Percentiles rank a stretch among this genome's conserved stretches.
These are phyloP conservation scores for Lactarius pseudohatsudake DNA, from an alignment of 768 basidiomycete species.

Conservation along the genomic window DNA sequence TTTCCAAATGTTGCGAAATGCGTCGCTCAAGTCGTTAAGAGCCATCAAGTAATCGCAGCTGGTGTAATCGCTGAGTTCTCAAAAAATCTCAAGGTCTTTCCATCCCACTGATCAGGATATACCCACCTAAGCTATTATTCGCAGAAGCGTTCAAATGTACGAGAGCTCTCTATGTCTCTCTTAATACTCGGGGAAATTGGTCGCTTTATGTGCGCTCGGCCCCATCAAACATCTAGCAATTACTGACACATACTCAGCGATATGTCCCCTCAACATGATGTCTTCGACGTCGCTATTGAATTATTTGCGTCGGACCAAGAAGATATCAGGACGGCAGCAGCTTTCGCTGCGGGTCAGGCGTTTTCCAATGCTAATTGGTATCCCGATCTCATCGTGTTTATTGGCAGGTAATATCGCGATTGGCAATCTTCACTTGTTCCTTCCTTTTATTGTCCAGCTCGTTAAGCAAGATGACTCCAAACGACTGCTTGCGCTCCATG, in stretches of 20 bases:
- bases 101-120: neutral
- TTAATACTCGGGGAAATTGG: slow-evolving; percentile 93
- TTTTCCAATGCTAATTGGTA: slow-evolving; percentile 29
- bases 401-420: slow-evolving; percentile 87
- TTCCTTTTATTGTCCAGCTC: slow-evolving; percentile 80
- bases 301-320: slow-evolving; percentile 79
- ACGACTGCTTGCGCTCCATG: slow-evolving; percentile 83
- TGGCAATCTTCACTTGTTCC: slow-evolving; percentile 84
- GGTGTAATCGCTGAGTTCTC: slow-evolving; percentile 85
- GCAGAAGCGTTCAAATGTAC: slow-evolving; percentile 41
- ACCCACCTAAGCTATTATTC: neutral
- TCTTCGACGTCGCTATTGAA: slow-evolving; percentile 72
- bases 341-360: slow-evolving; percentile 79
- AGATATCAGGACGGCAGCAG: slow-evolving; percentile 85
- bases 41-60: slow-evolving; percentile 67
- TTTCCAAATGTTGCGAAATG: slow-evolving; percentile 81
- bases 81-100: slow-evolving; percentile 70
- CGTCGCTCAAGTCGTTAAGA: slow-evolving; percentile 78
- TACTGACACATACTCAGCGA: slow-evolving; percentile 55
- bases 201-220: slow-evolving; percentile 67
- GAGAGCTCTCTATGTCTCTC: slow-evolving; percentile 76
- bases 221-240: neutral
- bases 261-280: slow-evolving; percentile 75
- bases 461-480: slow-evolving; percentile 74
- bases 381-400: neutral